Percentiles rank a stretch among this genome's conserved stretches.
phyloP scores from a whole-genome alignment of 202 grass and related monocot genomes.

The Zoysia matrella region DNA sequence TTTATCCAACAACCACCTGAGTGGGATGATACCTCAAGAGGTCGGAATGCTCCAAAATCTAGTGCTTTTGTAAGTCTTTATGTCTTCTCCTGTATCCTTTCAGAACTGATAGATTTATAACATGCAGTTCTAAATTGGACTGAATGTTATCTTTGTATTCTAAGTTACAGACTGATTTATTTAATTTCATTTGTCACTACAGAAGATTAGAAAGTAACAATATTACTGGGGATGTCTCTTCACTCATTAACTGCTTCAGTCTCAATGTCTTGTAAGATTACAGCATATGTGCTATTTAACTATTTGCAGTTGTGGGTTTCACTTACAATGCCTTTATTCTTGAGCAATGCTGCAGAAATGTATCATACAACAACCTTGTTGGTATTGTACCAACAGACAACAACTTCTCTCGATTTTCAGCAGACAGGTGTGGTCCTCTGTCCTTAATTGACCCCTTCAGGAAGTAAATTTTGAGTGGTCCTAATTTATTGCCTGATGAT shows the following conservation, averaged over 20 bases:
- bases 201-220: conserved; percentile 78
- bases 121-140: conserved; percentile 12
- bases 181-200: conserved; percentile 15
- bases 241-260: conserved; percentile 67
- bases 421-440: conserved; percentile 52
- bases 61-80: conserved; percentile 61
- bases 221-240: conserved; percentile 65
- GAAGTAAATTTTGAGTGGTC: background rate
- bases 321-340: conserved; percentile 9
- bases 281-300: background rate
- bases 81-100: conserved; percentile 3
- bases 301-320: background rate
- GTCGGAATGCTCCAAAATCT: conserved; percentile 80
- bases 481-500: conserved; percentile 18
- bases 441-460: conserved; percentile 4
- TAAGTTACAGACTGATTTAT: conserved; percentile 17
- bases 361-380: conserved; percentile 69
- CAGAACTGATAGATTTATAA: background rate
- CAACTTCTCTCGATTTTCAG: conserved; percentile 81
- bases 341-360: conserved; percentile 54
- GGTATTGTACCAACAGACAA: conserved; percentile 67
- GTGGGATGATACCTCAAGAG: conserved; percentile 72
- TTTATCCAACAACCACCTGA: conserved; percentile 67
- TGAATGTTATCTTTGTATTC: background rate
- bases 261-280: conserved; percentile 68